These are phyloP conservation scores for Fraxinus albicans DNA, from an alignment of 305 asterid genomes.

Conservation along the genomic window DNA sequence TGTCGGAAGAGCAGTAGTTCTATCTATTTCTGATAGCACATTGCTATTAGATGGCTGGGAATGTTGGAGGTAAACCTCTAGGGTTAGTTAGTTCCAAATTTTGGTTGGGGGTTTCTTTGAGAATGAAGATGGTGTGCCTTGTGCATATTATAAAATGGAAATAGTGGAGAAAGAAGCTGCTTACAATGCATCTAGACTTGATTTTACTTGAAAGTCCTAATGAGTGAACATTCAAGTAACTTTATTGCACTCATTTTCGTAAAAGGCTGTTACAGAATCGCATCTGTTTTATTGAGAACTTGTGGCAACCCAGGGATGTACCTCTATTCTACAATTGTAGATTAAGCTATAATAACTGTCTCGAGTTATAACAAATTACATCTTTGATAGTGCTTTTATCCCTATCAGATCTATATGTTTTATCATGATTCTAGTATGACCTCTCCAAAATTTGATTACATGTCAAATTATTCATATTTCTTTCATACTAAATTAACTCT, in stretches of 20 bases:
- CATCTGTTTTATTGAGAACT: conserved; percentile 15
- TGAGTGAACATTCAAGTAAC: not conserved
- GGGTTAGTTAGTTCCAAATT: too few species aligned
- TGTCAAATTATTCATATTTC: conserved; percentile 19
- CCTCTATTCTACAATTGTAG: conserved; percentile 5
- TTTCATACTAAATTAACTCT: conserved; percentile 15
- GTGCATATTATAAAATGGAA: too few species aligned
- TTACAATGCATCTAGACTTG: not conserved
- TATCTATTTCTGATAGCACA: too few species aligned
- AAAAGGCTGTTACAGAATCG: not conserved
- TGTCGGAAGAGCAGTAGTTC: too few species aligned
- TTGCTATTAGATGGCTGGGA: too few species aligned
- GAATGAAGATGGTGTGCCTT: too few species aligned
- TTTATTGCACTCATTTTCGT: not conserved
- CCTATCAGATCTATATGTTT: not conserved
- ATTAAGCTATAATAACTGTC: conserved; percentile 7
- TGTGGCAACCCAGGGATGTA: not conserved
- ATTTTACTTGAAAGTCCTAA: not conserved
- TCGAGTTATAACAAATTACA: conserved; percentile 6
- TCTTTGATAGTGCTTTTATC: not conserved
- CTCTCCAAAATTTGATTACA: not conserved
- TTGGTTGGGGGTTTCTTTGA: too few species aligned
- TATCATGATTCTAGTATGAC: not conserved
- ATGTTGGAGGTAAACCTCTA: too few species aligned
- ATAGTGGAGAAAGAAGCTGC: not conserved